These are phyloP conservation scores for Candida loeiensis DNA, from an alignment of 805 yeast species.

Conservation along the genomic window DNA sequence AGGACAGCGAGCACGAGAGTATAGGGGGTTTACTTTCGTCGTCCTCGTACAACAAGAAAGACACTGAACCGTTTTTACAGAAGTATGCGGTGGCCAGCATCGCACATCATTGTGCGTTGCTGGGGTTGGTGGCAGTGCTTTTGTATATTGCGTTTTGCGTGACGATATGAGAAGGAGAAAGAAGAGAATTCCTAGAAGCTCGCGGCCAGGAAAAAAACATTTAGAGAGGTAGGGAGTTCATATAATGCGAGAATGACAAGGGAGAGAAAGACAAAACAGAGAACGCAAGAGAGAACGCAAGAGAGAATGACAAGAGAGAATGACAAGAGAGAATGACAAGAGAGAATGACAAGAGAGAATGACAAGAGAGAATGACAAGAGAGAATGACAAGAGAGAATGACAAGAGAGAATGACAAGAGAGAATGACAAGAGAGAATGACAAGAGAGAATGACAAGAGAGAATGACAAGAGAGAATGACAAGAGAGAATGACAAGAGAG, in stretches of 20 bases:
- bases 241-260: not conserved
- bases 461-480: too few species aligned
- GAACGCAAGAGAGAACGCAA: not conserved
- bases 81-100: constrained; percentile 20
- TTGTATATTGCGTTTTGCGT: constrained; percentile 22
- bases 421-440: too few species aligned
- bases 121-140: constrained; percentile 18
- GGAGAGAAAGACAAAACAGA: not conserved
- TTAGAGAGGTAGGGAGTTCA: not conserved
- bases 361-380: too few species aligned
- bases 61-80: constrained; percentile 25
- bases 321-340: too few species aligned
- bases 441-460: too few species aligned
- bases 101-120: constrained; percentile 9
- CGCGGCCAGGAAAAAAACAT: too few species aligned
- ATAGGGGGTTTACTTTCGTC: constrained; percentile 11
- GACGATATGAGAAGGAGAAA: constrained; percentile 14
- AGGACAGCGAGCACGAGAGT: constrained; percentile 6
- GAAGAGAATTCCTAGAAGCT: too few species aligned
- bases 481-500: too few species aligned
- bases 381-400: too few species aligned
- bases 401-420: too few species aligned
- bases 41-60: constrained; percentile 24
- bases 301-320: not conserved
- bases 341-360: not conserved